Evolutionary conservation across 1,139 yeast species (phyloP), one percentile per base, ranked within the genome.

Genomic region (Lipomyces yarrowii): DNA sequence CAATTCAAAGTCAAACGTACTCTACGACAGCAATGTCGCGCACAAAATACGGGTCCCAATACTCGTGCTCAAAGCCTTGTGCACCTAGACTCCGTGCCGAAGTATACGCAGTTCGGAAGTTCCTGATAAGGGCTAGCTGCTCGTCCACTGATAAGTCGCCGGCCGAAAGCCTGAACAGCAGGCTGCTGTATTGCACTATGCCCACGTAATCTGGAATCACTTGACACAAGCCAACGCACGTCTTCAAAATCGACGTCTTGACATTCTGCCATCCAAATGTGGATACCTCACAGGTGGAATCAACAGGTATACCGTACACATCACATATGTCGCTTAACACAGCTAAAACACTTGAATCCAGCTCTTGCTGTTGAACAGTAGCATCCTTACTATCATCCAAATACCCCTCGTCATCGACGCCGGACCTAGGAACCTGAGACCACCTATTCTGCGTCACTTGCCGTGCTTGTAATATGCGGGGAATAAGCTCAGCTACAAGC

Each of bases 41-140:
- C 0, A 91, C 80, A 11, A 91, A 69, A 70, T 82, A 86, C 0
- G 90, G 88, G 75, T 91, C 97, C 89, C 93, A 89, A 72, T 90
- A 90, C 0, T 72, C 77, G 18, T 76, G 78, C 37, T 71, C 71
- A 26, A 77, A 71, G 23, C 72, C 77, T n/a, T 64, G 59, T 37
- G 69, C 58, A 13, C 78, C 79, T 21, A 72, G 57, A 35, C 74
- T 73, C 10, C 74, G 66, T 5, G 79, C 75, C 1, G 70, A 64
- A n/a, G 73, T 75, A 51, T 74, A 67, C 2, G 78, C 75, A 53
- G 72, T 68, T 2, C 75, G 73, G 58, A 79, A 73, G 4, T 71
- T 70, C 7, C 73, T 72, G 60, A 73, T 74, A 51, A 77, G 65
- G 18, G 73, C 71, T 3, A 76, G 68, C 70, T 87, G 91, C 68